phyloP scores from a whole-genome alignment of 208 protist genomes.

The Leishmania lainsoni region DNA sequence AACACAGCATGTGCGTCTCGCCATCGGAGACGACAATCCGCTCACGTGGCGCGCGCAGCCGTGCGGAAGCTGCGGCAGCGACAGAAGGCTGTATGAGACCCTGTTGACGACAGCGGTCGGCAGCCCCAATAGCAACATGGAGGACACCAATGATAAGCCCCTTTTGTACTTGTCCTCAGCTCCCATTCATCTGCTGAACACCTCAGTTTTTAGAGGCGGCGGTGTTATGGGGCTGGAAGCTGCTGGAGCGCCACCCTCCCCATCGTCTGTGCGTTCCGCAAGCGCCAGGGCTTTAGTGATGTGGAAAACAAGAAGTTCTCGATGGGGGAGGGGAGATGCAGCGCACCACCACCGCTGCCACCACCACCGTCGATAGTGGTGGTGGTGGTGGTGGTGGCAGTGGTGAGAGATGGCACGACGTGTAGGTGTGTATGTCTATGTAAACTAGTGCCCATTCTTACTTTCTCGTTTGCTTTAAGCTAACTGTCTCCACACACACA shows the following conservation, averaged over 20 bases:
- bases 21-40: background rate
- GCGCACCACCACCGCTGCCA: background rate
- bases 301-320: conserved; percentile 1
- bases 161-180: background rate
- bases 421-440: conserved; percentile 4
- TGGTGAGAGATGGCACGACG: background rate
- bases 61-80: background rate
- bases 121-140: background rate
- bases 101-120: background rate
- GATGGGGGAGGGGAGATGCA: background rate
- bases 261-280: conserved; percentile 12
- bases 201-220: background rate
- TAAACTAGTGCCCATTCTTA: background rate
- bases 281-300: conserved; percentile 5
- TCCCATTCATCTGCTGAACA: background rate
- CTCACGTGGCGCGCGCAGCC: background rate
- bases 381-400: background rate
- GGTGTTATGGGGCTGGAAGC: conserved; percentile 6
- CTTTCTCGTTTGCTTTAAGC: background rate
- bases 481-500: background rate
- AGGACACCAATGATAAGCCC: background rate
- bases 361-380: background rate
- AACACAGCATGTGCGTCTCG: background rate
- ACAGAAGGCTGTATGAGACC: background rate
- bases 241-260: conserved; percentile 18